These are phyloP conservation scores for Bigelowiella natans DNA, from an alignment of 78 protist species.

Conservation along the genomic window DNA sequence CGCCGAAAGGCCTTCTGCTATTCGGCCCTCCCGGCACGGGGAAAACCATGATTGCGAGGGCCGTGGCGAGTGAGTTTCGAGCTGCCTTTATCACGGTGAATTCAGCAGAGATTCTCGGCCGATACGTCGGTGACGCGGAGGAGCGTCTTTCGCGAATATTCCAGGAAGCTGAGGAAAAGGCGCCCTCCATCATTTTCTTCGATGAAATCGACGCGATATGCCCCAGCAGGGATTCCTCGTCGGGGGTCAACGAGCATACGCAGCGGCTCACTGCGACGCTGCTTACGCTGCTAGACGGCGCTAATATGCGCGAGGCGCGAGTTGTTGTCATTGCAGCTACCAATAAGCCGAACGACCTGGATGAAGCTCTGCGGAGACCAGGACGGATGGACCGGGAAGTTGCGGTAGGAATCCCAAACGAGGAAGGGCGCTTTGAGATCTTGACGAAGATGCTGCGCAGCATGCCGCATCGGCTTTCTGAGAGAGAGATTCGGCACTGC, in stretches of 20 bases:
- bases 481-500: neutral
- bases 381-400: neutral
- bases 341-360: neutral
- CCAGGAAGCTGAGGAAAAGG: neutral
- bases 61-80: too few relatives aligned
- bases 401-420: neutral
- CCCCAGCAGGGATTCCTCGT: neutral
- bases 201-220: neutral
- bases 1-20: too few relatives aligned
- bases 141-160: neutral
- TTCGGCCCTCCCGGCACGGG: too few relatives aligned
- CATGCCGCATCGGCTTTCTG: neutral
- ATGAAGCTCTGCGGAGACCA: neutral
- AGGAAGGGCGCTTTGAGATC: neutral
- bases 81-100: too few relatives aligned
- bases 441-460: neutral
- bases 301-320: neutral
- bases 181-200: neutral
- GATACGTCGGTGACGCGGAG: neutral
- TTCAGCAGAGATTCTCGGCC: neutral
- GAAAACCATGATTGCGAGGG: too few relatives aligned
- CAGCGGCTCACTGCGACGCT: too few relatives aligned
- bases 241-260: too few relatives aligned
- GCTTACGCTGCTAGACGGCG: constrained; percentile 38
- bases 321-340: neutral